A percentile compares a stretch with the other conserved stretches of the same genome.
phyloP scores from a whole-genome alignment of 148 eudicot genomes.

The Dianthus caryophyllus region DNA sequence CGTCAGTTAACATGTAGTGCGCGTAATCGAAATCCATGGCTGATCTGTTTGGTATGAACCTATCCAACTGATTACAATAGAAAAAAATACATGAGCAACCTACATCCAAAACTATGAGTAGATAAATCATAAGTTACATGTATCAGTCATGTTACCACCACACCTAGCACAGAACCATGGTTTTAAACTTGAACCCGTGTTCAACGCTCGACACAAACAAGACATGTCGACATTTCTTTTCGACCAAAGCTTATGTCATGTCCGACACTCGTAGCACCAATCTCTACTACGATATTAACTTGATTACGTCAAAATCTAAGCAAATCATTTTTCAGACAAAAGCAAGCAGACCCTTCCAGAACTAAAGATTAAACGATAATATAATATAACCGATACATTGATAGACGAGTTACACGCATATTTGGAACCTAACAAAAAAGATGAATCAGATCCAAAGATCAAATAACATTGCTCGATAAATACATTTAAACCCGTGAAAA shows the following conservation, averaged over 20 bases:
- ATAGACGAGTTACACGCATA: too few species aligned
- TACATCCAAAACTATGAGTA: too few species aligned
- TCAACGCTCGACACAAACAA: not conserved
- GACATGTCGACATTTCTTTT: too few species aligned
- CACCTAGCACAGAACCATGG: not conserved
- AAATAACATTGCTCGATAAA: not conserved
- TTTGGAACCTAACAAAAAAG: too few species aligned
- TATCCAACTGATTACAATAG: conserved; percentile 55
- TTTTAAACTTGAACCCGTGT: too few species aligned
- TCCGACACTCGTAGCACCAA: too few species aligned
- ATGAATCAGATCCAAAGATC: too few species aligned
- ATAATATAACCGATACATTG: not conserved
- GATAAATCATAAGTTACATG: too few species aligned
- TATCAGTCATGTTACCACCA: too few species aligned
- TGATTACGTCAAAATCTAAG: not conserved
- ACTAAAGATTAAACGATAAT: not conserved
- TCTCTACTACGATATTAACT: not conserved
- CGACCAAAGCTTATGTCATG: too few species aligned
- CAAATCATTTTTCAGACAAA: not conserved
- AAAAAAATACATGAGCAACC: not conserved
- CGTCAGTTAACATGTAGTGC: conserved; percentile 80
- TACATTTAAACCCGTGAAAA: not conserved
- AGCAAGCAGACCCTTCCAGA: not conserved
- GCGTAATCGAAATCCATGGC: conserved; percentile 95
- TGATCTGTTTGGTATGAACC: conserved; percentile 87